Conservation (phyloP, 2,329 filamentous ascomycete species). For the Xenosphaeropsis pyriputrescens region DNA sequence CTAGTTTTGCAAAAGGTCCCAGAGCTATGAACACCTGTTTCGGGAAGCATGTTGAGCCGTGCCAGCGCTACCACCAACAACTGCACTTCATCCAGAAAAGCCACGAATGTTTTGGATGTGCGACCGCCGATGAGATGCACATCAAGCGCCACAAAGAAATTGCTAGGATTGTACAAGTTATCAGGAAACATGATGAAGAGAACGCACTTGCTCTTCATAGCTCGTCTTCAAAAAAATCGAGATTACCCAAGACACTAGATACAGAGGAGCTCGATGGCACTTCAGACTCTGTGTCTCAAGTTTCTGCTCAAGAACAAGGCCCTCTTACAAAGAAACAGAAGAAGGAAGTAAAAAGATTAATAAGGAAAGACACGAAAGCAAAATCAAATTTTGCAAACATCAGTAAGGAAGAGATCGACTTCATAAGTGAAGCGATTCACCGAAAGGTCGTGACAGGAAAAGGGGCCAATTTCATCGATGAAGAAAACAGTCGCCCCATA, state of each 20-base stretch:
- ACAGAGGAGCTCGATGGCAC: constrained; percentile 9
- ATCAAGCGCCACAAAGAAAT: constrained; percentile 17
- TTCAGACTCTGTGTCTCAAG: not conserved
- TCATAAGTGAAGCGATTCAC: constrained; percentile 16
- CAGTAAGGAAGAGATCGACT: constrained; percentile 11
- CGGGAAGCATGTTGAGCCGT: constrained; percentile 18
- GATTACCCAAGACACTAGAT: constrained; percentile 4
- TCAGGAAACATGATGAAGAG: constrained; percentile 9
- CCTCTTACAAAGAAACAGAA: constrained; percentile 9
- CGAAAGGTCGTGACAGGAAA: constrained; percentile 12
- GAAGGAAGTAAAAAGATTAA: constrained; percentile 12
- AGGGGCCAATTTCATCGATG: constrained; percentile 11
- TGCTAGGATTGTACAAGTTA: constrained; percentile 11
- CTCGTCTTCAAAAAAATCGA: not conserved
- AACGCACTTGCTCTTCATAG: constrained; percentile 1
- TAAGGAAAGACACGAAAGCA: constrained; percentile 3
- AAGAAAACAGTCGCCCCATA: not conserved
- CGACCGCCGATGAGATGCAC: constrained; percentile 16
- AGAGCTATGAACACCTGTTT: constrained; percentile 16
- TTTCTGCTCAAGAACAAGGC: not conserved
- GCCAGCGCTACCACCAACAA: constrained; percentile 18
- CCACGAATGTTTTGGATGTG: constrained; percentile 17
- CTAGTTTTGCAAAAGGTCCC: constrained; percentile 9
- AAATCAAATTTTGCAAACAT: constrained; percentile 8
- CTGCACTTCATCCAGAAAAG: constrained; percentile 17